phyloP scores from a whole-genome alignment of 1,284 basidiomycete species.

The Afroboletus lepidellus region DNA sequence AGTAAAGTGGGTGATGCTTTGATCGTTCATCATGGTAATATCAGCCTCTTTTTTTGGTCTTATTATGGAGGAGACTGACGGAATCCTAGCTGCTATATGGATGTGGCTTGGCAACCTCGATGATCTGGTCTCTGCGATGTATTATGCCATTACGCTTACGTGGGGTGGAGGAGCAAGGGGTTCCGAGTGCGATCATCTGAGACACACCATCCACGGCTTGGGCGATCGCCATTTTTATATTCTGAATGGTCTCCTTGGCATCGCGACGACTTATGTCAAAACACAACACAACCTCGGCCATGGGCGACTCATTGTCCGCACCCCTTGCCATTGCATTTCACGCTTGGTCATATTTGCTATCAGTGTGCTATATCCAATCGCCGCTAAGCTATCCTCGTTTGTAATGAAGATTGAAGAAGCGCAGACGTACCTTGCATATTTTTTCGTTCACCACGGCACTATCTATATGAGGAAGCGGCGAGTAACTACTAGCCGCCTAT shows the following conservation, averaged over 20 bases:
- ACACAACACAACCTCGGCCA: conserved; percentile 7
- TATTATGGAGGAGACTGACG: no score
- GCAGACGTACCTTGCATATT: not conserved
- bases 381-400: not conserved
- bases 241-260: not conserved
- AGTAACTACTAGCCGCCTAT: no score
- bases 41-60: not conserved
- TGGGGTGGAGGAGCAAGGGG: conserved; percentile 10
- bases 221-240: conserved; percentile 4
- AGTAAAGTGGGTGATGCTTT: not conserved
- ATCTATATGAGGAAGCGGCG: no score
- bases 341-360: not conserved
- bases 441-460: conserved; percentile 3
- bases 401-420: conserved; percentile 1
- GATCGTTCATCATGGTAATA: no score
- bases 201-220: not conserved
- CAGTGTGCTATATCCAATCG: not conserved
- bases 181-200: conserved; percentile 5
- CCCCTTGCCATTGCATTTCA: not conserved
- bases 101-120: not conserved
- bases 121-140: conserved; percentile 3
- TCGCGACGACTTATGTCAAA: not conserved
- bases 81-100: conserved; percentile 3
- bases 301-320: not conserved
- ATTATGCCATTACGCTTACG: not conserved